Evolutionary conservation across 1,139 yeast genomes (phyloP).

Genomic region (Arxiozyma bovina): DNA sequence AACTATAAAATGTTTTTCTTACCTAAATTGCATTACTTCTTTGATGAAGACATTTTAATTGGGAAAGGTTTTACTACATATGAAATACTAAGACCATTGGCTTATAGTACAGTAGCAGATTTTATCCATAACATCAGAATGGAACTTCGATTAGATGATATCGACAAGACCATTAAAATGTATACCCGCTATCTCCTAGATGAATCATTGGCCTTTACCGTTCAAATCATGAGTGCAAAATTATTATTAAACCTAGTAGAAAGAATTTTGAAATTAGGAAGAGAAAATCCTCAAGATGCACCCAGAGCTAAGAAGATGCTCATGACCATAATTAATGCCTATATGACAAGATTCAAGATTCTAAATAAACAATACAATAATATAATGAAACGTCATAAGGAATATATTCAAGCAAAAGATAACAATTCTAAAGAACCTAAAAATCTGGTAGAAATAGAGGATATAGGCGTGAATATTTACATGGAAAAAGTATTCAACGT

Average conservation of each 20-base stretch:
- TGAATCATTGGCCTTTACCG: conserved; percentile 74
- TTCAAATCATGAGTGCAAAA: conserved; percentile 96
- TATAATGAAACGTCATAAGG: conserved; percentile 55
- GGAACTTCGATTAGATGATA: conserved; percentile 74
- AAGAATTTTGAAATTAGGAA: conserved; percentile 73
- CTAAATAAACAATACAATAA: conserved; percentile 64
- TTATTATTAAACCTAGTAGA: conserved; percentile 80
- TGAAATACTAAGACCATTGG: conserved; percentile 80
- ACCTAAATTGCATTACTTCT: conserved; percentile 74
- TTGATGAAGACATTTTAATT: conserved; percentile 78
- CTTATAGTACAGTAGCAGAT: conserved; percentile 94
- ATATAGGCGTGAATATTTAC: conserved; percentile 23
- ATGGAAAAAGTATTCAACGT: conserved; percentile 16
- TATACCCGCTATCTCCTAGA: conserved; percentile 80
- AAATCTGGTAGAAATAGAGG: conserved; percentile 18
- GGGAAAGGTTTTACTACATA: conserved; percentile 90
- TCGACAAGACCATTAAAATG: conserved; percentile 78
- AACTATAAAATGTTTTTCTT: conserved; percentile 75
- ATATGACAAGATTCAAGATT: conserved; percentile 72
- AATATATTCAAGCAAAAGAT: conserved; percentile 38
- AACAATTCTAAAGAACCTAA: conserved; percentile 18
- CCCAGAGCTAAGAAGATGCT: conserved; percentile 65
- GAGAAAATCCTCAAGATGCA: conserved; percentile 51
- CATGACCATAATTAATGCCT: conserved; percentile 77
- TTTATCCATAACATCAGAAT: conserved; percentile 86